These are phyloP conservation scores for Lepraria neglecta DNA, from an alignment of 495 filamentous ascomycete species.

Conservation along the genomic window DNA sequence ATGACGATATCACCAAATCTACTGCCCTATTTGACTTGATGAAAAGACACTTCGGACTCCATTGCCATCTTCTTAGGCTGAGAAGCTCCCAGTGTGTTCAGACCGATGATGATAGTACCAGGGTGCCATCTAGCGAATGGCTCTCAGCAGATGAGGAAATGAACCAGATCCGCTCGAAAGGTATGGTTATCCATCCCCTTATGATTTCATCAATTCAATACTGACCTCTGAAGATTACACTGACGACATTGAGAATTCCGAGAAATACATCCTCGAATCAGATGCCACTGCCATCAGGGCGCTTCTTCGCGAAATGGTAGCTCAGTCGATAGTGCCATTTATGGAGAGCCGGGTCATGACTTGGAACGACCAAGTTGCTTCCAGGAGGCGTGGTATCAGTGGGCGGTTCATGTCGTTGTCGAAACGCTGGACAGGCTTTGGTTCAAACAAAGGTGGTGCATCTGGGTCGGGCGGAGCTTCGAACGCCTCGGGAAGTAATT, in stretches of 20 bases:
- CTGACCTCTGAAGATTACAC: constrained; percentile 14
- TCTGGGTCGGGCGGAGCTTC: constrained; percentile 40
- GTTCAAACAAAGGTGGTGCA: constrained; percentile 42
- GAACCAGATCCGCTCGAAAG: constrained; percentile 56
- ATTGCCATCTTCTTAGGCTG: constrained; percentile 85
- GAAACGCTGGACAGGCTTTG: constrained; percentile 77
- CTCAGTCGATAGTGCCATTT: constrained; percentile 82
- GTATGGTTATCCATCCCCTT: constrained; percentile 33
- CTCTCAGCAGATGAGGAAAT: constrained; percentile 81
- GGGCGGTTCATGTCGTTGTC: constrained; percentile 90
- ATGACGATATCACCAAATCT: constrained; percentile 81
- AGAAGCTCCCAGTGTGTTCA: constrained; percentile 78
- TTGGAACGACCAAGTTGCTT: constrained; percentile 98
- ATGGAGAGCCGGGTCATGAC: constrained; percentile 87
- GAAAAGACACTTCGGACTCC: constrained; percentile 92
- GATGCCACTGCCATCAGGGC: constrained; percentile 80
- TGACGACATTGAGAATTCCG: constrained; percentile 63
- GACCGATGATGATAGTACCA: constrained; percentile 86
- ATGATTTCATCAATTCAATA: constrained; percentile 22
- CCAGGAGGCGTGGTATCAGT: constrained; percentile 73
- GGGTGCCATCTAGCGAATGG: constrained; percentile 78
- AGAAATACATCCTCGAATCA: constrained; percentile 81
- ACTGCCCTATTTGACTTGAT: constrained; percentile 90
- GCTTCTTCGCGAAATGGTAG: constrained; percentile 87
- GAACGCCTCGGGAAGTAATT: constrained; percentile 53